Evolutionary conservation across 2,329 filamentous ascomycete genomes (phyloP), one percentile per base, ranked within the genome.

Genomic region (Fusarium lateritium): DNA sequence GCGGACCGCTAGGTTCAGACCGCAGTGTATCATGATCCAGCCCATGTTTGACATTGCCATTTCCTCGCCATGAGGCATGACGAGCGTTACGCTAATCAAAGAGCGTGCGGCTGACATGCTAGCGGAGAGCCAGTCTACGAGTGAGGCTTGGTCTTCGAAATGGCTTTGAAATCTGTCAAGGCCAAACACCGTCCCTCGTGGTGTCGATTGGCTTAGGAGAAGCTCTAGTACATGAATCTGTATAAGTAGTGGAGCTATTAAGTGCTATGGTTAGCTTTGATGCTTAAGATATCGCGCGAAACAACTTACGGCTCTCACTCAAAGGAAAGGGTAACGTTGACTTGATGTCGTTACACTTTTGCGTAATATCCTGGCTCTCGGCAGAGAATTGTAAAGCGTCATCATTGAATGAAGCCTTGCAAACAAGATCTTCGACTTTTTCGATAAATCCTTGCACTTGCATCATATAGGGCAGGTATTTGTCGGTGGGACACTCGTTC

Each of bases 21-120:
- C 74, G 24, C 77, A 79, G 21, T 78, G 71, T 8, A 77, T 60
- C 59, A 74, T 74, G 17, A 78, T 72, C 77, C 77, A 79, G 7
- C 73, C 74, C 19, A 76, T 72, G 24, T 79, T 78, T 2, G 76
- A 72, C 40, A 79, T 70, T 9, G 60, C 65, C 21, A 61, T 53
- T 45, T 77, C 75, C 36, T 74, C 73, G 0, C 72, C 73, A 1
- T 67, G 58, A 0, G 76, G 71, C 5, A 77, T 69, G 3, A 70
- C 62, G 0, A 77, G 46, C 1, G 72, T 54, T 0, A 75, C 54
- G 3, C 70, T 71, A 3, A 77, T 66, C 0, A 78, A 56, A 0
- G 74, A 75, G 2, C 73, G 67, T 0, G 69, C 69, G 1, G 75
- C 75, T 0, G 71, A 75, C 42, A 77, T 78, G 15, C 75, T 78